Percentiles rank a stretch among this genome's conserved stretches.
Conservation (phyloP, 768 basidiomycete genomes). For the Tulasnella sp. region DNA sequence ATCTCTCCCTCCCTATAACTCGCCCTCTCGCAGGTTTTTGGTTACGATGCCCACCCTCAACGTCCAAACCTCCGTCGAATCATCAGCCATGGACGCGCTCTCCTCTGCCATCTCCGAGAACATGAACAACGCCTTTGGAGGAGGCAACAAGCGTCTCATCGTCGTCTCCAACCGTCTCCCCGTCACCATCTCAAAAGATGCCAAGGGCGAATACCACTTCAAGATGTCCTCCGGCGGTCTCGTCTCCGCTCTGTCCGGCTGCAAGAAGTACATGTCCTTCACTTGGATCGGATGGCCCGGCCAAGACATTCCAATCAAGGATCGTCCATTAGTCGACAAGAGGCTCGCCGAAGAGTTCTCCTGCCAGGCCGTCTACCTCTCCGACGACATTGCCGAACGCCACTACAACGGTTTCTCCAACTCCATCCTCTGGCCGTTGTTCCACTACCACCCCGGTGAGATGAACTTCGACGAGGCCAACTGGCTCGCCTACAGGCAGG, state of each 20-base stretch:
- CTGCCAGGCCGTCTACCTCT: constrained; percentile 97
- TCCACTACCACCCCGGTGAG: constrained; percentile 99
- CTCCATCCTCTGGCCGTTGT: constrained; percentile 98
- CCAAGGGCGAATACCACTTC: constrained; percentile 91
- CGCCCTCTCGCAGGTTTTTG: constrained; percentile 7
- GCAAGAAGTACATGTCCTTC: constrained; percentile 97
- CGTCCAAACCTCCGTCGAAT: constrained; percentile 14
- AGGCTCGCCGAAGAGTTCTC: constrained; percentile 93
- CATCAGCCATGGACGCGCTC: constrained; percentile 17
- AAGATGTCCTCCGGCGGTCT: constrained; percentile 99
- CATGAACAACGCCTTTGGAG: constrained; percentile 44
- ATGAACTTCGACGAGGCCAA: constrained; percentile 99
- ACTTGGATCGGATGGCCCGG: constrained; percentile 98
- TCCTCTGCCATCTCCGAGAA: constrained; percentile 23
- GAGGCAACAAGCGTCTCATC: constrained; percentile 72
- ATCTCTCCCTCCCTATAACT: constrained; percentile 17
- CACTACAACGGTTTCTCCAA: constrained; percentile 99
- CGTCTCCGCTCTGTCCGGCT: constrained; percentile 94
- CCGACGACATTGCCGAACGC: constrained; percentile 96
- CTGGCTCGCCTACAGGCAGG: constrained; percentile 97
- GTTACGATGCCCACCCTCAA: constrained; percentile 11
- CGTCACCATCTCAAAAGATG: constrained; percentile 94
- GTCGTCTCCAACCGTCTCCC: constrained; percentile 96
- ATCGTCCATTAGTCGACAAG: constrained; percentile 88
- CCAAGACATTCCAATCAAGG: constrained; percentile 90